Evolutionary conservation across 2,329 filamentous ascomycete species (phyloP).

Genomic region (Fusarium chaquense): DNA sequence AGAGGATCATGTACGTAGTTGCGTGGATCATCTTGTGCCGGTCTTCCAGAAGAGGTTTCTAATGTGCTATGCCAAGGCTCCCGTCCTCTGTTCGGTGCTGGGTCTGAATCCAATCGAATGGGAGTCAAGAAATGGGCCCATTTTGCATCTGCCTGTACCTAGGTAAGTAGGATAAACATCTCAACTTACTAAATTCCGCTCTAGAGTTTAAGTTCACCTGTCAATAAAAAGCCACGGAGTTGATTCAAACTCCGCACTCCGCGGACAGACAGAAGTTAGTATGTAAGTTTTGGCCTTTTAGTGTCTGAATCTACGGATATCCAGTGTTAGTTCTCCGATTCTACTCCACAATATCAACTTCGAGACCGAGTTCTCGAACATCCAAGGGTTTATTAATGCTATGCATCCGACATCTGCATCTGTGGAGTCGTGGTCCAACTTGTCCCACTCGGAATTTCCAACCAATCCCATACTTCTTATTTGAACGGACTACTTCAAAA

Average conservation of each 20-base stretch:
- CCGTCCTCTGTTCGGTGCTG: background rate
- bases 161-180: background rate
- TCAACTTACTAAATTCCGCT: constrained; percentile 7
- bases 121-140: constrained; percentile 7
- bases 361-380: constrained; percentile 28
- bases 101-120: background rate
- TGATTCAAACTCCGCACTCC: constrained; percentile 17
- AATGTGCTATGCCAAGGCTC: constrained; percentile 11
- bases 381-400: constrained; percentile 3
- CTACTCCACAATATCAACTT: constrained; percentile 7
- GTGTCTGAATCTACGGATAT: background rate
- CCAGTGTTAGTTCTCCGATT: background rate
- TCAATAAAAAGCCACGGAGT: constrained; percentile 1
- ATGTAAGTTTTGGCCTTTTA: background rate
- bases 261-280: background rate
- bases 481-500: constrained; percentile 16
- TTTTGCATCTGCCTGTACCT: background rate
- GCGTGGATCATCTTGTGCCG: constrained; percentile 30
- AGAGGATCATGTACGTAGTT: constrained; percentile 8
- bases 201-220: background rate
- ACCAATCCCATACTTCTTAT: constrained; percentile 20
- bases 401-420: constrained; percentile 12
- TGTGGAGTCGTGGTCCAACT: constrained; percentile 16
- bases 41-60: constrained; percentile 24
- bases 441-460: constrained; percentile 12